phyloP scores from a whole-genome alignment of 345 rosid genomes.

The Populus alba region DNA sequence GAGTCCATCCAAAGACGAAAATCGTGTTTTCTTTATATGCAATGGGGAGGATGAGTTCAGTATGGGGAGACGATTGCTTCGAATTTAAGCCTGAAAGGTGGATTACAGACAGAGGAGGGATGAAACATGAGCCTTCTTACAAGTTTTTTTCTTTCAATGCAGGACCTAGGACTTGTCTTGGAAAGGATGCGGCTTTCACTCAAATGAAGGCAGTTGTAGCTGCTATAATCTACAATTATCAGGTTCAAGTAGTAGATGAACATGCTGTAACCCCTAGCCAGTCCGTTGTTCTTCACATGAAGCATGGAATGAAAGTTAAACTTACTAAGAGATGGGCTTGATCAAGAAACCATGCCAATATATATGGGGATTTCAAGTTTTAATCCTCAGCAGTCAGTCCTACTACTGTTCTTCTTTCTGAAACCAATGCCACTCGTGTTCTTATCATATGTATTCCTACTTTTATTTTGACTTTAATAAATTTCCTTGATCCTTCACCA shows the following conservation, averaged over 20 bases:
- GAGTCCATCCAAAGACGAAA: conserved; percentile 21
- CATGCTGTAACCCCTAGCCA: not conserved
- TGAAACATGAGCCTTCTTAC: conserved; percentile 4
- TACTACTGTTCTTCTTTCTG: too few relatives aligned
- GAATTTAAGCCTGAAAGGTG: conserved; percentile 47
- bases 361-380: too few relatives aligned
- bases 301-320: conserved; percentile 1
- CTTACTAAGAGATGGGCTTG: not conserved
- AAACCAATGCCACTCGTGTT: too few relatives aligned
- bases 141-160: conserved; percentile 2
- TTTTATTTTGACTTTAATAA: too few relatives aligned
- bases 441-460: too few relatives aligned
- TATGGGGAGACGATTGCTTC: conserved; percentile 43
- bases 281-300: conserved; percentile 8
- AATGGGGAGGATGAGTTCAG: conserved; percentile 35
- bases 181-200: conserved; percentile 6
- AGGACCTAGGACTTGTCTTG: conserved; percentile 10
- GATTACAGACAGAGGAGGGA: conserved; percentile 29
- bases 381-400: too few relatives aligned
- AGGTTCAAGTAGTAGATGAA: not conserved
- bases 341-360: too few relatives aligned
- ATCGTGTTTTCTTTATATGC: conserved; percentile 30
- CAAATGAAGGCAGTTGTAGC: conserved; percentile 5
- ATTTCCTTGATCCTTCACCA: too few relatives aligned
- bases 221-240: not conserved